Evolutionary conservation across 306 rosid genomes (phyloP), one percentile per base, ranked within the genome.

Genomic region (Abrus pulchellus): DNA sequence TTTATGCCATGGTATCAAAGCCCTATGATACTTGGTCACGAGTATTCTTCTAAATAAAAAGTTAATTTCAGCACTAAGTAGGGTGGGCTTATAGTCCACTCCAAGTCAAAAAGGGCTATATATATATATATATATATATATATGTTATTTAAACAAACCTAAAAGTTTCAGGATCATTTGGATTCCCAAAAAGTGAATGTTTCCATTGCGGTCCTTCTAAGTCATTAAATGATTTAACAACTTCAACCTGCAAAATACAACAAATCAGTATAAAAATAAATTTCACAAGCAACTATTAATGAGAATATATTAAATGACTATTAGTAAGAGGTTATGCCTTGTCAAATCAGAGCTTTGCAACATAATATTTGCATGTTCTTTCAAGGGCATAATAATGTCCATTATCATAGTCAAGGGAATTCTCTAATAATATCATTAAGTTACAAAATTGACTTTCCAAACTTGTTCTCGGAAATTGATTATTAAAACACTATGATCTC

Each of bases 101-200:
- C 27, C 36, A 27, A 44, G 12, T 32, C 48, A 6, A 27, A n/a
- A 1, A 1, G 57, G 41, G 34, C 3, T 64, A 40, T 14, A 14
- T 36, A 63, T 34, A 61, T 13, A 6, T 13, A 64, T 50, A 41
- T n/a, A n/a, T 64, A 40, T 14, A 14, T 36, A 63, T 34, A 61
- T 13, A 6, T 13, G 50, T 50, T 29, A 55, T 70, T 82, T 74
- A 43, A 34, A 73, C 75, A 55, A 70, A 95, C 99, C 99, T 91
- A 87, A 93, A 95, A 73, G 99, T 93, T 82, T 95, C 99, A 1
- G 85, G 85, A 84, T 95, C 98, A 83, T 87, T 95, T 81, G 99
- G 99, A 87, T 95, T 95, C 77, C 99, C 99, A 74, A 95, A 95
- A 68, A 95, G 97, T 27, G 99, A 95, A 83, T 90, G 88, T 56